phyloP scores from a whole-genome alignment of 116 monocot genomes.

The Posidonia oceanica region DNA sequence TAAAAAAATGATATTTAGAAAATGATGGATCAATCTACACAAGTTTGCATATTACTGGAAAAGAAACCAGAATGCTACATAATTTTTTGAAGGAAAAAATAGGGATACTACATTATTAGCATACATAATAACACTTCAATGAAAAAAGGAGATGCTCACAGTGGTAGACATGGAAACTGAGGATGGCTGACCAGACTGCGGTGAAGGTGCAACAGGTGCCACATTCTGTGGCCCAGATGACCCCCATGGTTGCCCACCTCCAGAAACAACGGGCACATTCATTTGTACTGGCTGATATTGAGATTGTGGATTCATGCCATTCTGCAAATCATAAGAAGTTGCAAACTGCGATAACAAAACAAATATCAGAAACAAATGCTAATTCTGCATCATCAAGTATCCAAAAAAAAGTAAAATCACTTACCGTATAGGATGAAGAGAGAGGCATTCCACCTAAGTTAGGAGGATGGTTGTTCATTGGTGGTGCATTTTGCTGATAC shows the following conservation, averaged over 20 bases:
- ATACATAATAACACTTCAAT: not conserved
- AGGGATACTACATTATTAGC: not conserved
- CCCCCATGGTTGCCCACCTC: slow-evolving; percentile 41
- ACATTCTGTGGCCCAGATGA: slow-evolving; percentile 27
- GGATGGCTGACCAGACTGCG: slow-evolving; percentile 28
- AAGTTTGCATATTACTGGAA: not conserved
- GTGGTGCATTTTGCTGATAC: slow-evolving; percentile 33
- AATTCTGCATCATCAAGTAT: not conserved
- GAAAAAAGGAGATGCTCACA: slow-evolving; percentile 31
- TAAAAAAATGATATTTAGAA: not conserved
- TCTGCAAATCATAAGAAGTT: slow-evolving; percentile 48
- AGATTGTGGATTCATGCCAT: slow-evolving; percentile 18
- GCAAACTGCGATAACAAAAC: slow-evolving; percentile 35
- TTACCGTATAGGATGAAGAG: slow-evolving; percentile 60
- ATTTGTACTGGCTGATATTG: slow-evolving; percentile 48
- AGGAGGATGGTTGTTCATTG: slow-evolving; percentile 32
- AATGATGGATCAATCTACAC: not conserved
- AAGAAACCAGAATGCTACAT: not conserved
- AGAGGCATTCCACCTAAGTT: slow-evolving; percentile 35
- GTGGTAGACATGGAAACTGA: slow-evolving; percentile 14
- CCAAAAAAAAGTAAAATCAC: not conserved
- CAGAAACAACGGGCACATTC: slow-evolving; percentile 28
- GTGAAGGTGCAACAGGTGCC: slow-evolving; percentile 28
- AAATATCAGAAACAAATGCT: slow-evolving; percentile 1
- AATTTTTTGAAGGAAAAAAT: not conserved